Conservation (phyloP, 1,139 yeast genomes). For the Pneumocystis canis region DNA sequence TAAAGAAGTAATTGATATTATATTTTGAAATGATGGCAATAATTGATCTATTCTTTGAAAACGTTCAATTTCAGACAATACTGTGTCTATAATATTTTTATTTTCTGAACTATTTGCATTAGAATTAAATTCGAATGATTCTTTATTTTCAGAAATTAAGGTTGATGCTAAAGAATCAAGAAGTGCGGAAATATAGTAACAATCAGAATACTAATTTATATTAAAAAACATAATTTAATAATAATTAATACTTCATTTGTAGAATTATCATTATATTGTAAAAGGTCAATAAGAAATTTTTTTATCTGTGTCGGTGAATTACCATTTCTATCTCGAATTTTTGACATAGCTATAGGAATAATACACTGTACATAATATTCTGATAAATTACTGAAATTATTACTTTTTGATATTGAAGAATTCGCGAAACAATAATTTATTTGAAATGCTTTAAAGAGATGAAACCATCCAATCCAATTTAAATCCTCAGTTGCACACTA, state of each 20-base stretch:
- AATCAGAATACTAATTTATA: constrained; percentile 41
- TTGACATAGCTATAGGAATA: constrained; percentile 48
- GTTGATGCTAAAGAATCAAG: constrained; percentile 35
- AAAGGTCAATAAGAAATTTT: constrained; percentile 49
- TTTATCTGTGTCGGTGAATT: constrained; percentile 52
- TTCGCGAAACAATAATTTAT: constrained; percentile 57
- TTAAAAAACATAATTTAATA: background rate
- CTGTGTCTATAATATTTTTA: constrained; percentile 29
- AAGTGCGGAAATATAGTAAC: constrained; percentile 47
- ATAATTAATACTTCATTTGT: constrained; percentile 35
- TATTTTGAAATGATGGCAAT: constrained; percentile 60
- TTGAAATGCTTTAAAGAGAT: constrained; percentile 57
- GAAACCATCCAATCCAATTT: constrained; percentile 56
- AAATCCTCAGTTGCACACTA: constrained; percentile 44
- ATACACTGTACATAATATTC: constrained; percentile 55
- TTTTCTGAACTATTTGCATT: constrained; percentile 22
- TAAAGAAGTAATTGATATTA: constrained; percentile 44
- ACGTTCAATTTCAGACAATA: constrained; percentile 51
- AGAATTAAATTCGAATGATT: constrained; percentile 14
- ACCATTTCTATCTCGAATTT: constrained; percentile 47
- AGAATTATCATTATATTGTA: constrained; percentile 75
- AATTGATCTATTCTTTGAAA: constrained; percentile 71
- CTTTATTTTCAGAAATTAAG: constrained; percentile 7
- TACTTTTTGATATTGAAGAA: constrained; percentile 56
- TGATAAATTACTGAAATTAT: constrained; percentile 59